Conservation (phyloP, 2,329 filamentous ascomycete species). For the Zasmidium cellare region DNA sequence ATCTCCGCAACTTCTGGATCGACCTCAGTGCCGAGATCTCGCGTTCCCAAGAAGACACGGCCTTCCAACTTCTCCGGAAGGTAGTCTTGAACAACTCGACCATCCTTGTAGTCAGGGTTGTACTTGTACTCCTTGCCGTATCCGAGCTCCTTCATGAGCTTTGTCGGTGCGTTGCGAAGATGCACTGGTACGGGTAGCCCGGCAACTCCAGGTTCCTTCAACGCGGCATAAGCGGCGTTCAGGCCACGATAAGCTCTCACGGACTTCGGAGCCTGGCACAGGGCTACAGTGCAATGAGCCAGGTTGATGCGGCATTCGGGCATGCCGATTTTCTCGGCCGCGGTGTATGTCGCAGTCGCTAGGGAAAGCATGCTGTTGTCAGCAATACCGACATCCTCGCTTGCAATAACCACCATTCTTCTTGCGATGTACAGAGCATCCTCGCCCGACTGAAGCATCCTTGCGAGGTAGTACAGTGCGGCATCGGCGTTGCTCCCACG, state of each 20-base stretch:
- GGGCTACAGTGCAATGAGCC: slow-evolving; percentile 80
- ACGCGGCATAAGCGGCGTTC: slow-evolving; percentile 74
- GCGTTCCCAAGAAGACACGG: slow-evolving; percentile 73
- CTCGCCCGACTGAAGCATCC: slow-evolving; percentile 94
- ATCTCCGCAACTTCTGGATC: slow-evolving; percentile 55
- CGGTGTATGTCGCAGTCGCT: slow-evolving; percentile 81
- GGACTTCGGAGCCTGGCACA: slow-evolving; percentile 79
- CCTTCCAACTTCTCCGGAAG: slow-evolving; percentile 75
- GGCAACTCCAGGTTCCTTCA: slow-evolving; percentile 81
- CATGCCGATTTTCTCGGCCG: slow-evolving; percentile 90
- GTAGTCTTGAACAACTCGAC: slow-evolving; percentile 83
- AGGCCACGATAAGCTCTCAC: slow-evolving; percentile 82
- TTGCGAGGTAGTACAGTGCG: slow-evolving; percentile 87
- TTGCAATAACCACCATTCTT: slow-evolving; percentile 90
- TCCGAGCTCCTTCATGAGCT: slow-evolving; percentile 88
- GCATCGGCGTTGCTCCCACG: slow-evolving; percentile 85
- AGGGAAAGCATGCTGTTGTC: slow-evolving; percentile 81
- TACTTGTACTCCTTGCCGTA: slow-evolving; percentile 95
- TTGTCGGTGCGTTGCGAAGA: slow-evolving; percentile 86
- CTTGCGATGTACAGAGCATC: slow-evolving; percentile 91
- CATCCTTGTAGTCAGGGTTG: slow-evolving; percentile 84
- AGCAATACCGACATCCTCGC: slow-evolving; percentile 88
- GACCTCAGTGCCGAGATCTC: slow-evolving; percentile 74
- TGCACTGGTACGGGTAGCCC: slow-evolving; percentile 81
- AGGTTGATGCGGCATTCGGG: slow-evolving; percentile 92